Evolutionary conservation across 345 rosid species (phyloP).

Genomic region (Syzygium aromaticum): DNA sequence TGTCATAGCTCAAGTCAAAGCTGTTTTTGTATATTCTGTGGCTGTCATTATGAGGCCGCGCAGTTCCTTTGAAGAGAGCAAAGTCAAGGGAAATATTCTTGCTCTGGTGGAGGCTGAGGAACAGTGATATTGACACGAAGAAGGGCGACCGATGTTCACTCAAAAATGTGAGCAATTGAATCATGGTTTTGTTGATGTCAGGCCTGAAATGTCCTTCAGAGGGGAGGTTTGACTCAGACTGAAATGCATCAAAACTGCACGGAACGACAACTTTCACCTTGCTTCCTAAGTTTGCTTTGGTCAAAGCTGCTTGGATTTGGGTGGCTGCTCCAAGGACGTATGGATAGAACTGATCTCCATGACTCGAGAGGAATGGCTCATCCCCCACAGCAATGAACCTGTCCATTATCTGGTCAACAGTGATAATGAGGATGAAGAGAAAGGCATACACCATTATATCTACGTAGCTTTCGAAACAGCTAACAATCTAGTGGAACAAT

Average conservation of each 20-base stretch:
- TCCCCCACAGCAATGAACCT: slow-evolving; percentile 86
- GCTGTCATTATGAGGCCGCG: slow-evolving; percentile 40
- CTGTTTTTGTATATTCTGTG: slow-evolving; percentile 61
- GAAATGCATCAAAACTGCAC: slow-evolving; percentile 60
- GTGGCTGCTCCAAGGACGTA: slow-evolving; percentile 71
- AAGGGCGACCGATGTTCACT: slow-evolving; percentile 60
- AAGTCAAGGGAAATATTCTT: slow-evolving; percentile 68
- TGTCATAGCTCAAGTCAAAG: slow-evolving; percentile 68
- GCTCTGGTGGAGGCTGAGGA: slow-evolving; percentile 43
- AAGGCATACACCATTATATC: background rate
- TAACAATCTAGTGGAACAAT: background rate
- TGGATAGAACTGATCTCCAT: slow-evolving; percentile 64
- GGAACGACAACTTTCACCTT: slow-evolving; percentile 84
- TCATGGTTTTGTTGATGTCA: slow-evolving; percentile 79
- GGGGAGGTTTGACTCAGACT: slow-evolving; percentile 53
- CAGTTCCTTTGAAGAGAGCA: slow-evolving; percentile 56
- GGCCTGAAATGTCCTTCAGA: slow-evolving; percentile 75
- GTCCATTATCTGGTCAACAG: background rate
- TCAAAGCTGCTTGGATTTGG: slow-evolving; percentile 68
- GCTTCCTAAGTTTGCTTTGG: slow-evolving; percentile 50
- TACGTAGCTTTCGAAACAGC: background rate
- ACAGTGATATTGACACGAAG: slow-evolving; percentile 65
- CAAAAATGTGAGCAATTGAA: slow-evolving; percentile 67
- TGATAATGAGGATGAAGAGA: background rate
- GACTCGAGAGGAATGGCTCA: slow-evolving; percentile 63